Percentiles rank a stretch among this genome's conserved stretches.
Conservation (phyloP, 1,139 yeast species). For the Geotrichum candidum region DNA sequence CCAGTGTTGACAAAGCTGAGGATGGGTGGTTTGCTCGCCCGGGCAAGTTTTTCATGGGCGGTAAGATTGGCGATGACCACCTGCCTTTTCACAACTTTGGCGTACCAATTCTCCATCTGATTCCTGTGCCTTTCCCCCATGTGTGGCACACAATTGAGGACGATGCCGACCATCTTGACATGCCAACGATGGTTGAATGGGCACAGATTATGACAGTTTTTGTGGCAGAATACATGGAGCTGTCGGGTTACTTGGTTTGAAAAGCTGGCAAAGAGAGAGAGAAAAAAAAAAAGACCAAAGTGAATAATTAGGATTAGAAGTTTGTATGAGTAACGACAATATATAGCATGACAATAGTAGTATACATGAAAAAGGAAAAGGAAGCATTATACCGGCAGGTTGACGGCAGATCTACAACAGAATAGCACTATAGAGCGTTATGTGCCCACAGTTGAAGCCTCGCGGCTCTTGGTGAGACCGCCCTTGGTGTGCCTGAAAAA, state of each 20-base stretch:
- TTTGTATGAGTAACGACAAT: neutral
- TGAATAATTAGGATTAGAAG: neutral
- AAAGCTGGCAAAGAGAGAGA: no score
- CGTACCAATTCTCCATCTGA: conserved; percentile 46
- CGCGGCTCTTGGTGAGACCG: conserved; percentile 20
- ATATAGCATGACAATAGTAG: neutral
- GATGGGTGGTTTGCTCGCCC: conserved; percentile 15
- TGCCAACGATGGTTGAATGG: conserved; percentile 36
- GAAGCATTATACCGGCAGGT: neutral
- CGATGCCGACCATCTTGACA: conserved; percentile 36
- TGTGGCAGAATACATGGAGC: conserved; percentile 34
- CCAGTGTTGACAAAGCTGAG: neutral
- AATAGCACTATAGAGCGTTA: neutral
- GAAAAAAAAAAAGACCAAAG: neutral
- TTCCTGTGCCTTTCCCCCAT: conserved; percentile 46
- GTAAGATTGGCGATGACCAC: conserved; percentile 43
- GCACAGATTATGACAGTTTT: conserved; percentile 33
- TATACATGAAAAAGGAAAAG: neutral
- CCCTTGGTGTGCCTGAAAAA: conserved; percentile 72
- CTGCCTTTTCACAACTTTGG: conserved; percentile 45
- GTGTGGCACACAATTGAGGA: conserved; percentile 47
- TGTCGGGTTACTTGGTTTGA: conserved; percentile 20
- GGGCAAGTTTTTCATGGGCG: conserved; percentile 35
- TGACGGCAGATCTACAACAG: neutral
- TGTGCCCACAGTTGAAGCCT: neutral